phyloP scores from a whole-genome alignment of 768 basidiomycete species.

The Candolleomyces eurysporus region DNA sequence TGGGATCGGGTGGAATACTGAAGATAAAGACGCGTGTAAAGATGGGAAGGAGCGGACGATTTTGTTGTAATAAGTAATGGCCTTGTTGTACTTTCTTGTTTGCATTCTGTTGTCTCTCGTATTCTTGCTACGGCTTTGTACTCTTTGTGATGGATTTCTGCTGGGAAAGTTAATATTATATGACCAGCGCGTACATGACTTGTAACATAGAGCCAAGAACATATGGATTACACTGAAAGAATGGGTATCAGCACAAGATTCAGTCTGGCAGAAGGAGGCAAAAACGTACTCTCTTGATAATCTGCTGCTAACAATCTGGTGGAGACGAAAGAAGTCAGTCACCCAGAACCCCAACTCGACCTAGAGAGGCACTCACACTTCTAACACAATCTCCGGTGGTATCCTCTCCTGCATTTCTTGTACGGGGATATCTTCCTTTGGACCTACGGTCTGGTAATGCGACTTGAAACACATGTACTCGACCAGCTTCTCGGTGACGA shows the following conservation, averaged over 20 bases:
- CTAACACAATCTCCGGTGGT: slow-evolving; percentile 83
- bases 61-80: no score
- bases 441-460: slow-evolving; percentile 65
- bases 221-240: no score
- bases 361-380: slow-evolving; percentile 60
- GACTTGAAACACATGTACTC: slow-evolving; percentile 89
- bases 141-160: no score
- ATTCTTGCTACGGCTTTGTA: no score
- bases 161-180: no score
- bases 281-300: slow-evolving; percentile 56
- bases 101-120: no score
- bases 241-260: neutral
- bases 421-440: slow-evolving; percentile 75
- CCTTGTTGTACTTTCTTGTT: no score
- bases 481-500: slow-evolving; percentile 82
- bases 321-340: neutral
- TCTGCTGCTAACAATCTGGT: slow-evolving; percentile 59
- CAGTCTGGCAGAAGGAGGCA: neutral
- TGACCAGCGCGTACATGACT: no score
- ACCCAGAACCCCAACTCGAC: neutral
- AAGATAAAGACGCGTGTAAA: neutral
- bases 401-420: slow-evolving; percentile 81
- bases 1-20: neutral
- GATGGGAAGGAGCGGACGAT: no score
- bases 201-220: no score